Percentiles rank a stretch among this genome's conserved stretches.
Conservation (phyloP, 2,329 filamentous ascomycete species). For the Colletotrichum limetticola region DNA sequence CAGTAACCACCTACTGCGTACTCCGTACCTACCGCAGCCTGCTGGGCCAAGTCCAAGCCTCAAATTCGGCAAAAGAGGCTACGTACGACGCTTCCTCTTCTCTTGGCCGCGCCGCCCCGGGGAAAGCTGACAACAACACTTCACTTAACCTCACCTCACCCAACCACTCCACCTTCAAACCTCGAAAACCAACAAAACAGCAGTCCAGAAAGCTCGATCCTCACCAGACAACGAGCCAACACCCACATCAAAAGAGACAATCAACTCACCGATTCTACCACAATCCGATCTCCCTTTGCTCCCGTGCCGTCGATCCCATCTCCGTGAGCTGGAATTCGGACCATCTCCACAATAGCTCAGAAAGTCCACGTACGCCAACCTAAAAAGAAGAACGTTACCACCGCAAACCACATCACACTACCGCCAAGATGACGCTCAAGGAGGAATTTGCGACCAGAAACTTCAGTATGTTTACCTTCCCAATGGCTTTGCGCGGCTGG, state of each 20-base stretch:
- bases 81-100: constrained; percentile 30
- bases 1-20: background rate
- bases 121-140: constrained; percentile 28
- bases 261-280: constrained; percentile 1
- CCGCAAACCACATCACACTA: constrained; percentile 30
- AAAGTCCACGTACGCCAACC: constrained; percentile 34
- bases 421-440: constrained; percentile 73
- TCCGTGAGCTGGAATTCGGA: constrained; percentile 30
- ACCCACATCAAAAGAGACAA: background rate
- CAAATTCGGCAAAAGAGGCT: constrained; percentile 34
- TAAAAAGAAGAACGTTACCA: constrained; percentile 16
- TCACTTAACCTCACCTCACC: background rate
- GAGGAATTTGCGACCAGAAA: constrained; percentile 79
- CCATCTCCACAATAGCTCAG: constrained; percentile 35
- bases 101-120: constrained; percentile 21
- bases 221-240: background rate
- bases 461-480: constrained; percentile 70
- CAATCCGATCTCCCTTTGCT: background rate
- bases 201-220: constrained; percentile 7
- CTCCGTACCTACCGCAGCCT: background rate
- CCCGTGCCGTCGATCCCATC: constrained; percentile 21
- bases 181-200: background rate
- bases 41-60: constrained; percentile 31
- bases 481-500: too few relatives aligned
- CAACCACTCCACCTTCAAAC: background rate